A percentile compares a stretch with the other conserved stretches of the same genome.
Evolutionary conservation across 495 filamentous ascomycete genomes (phyloP).

Genomic region (Aspergillus egyptiacus): DNA sequence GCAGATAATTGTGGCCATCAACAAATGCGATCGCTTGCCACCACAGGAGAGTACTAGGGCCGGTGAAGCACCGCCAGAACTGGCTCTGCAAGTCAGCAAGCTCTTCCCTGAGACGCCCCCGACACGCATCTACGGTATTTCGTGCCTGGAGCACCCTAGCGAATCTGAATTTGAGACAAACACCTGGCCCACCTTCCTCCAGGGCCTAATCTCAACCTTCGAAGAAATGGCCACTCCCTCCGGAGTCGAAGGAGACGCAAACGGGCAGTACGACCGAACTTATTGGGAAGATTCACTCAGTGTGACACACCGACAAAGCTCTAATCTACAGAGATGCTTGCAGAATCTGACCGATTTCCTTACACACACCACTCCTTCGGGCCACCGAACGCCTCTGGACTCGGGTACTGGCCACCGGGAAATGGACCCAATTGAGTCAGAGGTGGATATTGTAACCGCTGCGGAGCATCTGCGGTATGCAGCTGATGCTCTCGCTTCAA

Average conservation of each 20-base stretch:
- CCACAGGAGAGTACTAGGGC: neutral
- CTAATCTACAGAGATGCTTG: constrained; percentile 68
- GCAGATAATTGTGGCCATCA: constrained; percentile 65
- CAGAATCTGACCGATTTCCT: constrained; percentile 66
- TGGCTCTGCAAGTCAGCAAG: constrained; percentile 21
- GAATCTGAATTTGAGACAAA: neutral
- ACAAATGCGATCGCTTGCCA: constrained; percentile 64
- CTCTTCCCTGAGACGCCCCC: constrained; percentile 35
- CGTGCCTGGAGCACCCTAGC: constrained; percentile 50
- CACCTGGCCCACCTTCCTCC: constrained; percentile 59
- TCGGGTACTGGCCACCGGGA: neutral
- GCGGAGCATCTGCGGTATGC: constrained; percentile 83
- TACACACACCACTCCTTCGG: constrained; percentile 20
- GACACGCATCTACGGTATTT: constrained; percentile 56
- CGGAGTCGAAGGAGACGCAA: constrained; percentile 30
- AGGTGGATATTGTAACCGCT: constrained; percentile 82
- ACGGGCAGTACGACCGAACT: constrained; percentile 41
- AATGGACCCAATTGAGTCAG: constrained; percentile 26
- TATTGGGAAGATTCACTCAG: constrained; percentile 79
- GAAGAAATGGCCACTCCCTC: constrained; percentile 61
- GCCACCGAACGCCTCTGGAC: neutral
- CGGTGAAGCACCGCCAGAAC: constrained; percentile 11
- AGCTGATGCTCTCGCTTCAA: constrained; percentile 71
- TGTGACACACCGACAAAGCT: constrained; percentile 81
- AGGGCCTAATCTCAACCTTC: constrained; percentile 62